These are phyloP conservation scores for Geopyxis carbonaria DNA, from an alignment of 495 filamentous ascomycete species.

Conservation along the genomic window DNA sequence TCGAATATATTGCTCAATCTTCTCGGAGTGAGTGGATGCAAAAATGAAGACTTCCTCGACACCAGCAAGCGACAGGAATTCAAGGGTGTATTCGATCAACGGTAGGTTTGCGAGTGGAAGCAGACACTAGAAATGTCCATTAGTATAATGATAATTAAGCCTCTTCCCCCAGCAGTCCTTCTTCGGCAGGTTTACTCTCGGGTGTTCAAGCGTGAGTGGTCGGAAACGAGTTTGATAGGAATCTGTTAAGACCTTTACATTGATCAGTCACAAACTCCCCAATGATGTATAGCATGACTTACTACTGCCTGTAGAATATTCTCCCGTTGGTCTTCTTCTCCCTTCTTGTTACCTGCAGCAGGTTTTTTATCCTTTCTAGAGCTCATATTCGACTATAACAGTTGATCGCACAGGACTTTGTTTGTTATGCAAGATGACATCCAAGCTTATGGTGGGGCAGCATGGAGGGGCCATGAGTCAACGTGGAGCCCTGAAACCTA, in stretches of 20 bases:
- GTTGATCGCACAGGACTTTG: too few species aligned
- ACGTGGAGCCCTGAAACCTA: too few species aligned
- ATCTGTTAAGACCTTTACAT: conserved; percentile 51
- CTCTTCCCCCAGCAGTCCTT: too few species aligned
- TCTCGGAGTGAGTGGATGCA: conserved; percentile 73
- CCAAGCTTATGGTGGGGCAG: too few species aligned
- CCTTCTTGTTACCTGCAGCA: conserved; percentile 48
- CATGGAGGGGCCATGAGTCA: too few species aligned
- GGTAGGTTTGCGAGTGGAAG: conserved; percentile 85
- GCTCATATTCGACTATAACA: conserved; percentile 24
- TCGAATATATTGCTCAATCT: conserved; percentile 69
- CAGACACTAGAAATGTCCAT: conserved; percentile 51
- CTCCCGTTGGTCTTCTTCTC: conserved; percentile 50
- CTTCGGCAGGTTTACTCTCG: conserved; percentile 45
- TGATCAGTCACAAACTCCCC: conserved; percentile 14
- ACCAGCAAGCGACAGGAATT: conserved; percentile 86
- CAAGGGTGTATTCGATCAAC: conserved; percentile 91
- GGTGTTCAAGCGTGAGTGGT: conserved; percentile 76
- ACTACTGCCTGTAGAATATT: conserved; percentile 84
- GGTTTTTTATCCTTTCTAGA: conserved; percentile 40
- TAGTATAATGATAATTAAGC: too few species aligned
- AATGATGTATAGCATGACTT: conserved; percentile 23
- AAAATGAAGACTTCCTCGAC: conserved; percentile 87
- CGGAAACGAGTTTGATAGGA: conserved; percentile 81
- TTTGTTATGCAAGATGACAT: too few species aligned